Evolutionary conservation across 768 basidiomycete species (phyloP), one percentile per base, ranked within the genome.

Genomic region (Kwoniella dejecticola): DNA sequence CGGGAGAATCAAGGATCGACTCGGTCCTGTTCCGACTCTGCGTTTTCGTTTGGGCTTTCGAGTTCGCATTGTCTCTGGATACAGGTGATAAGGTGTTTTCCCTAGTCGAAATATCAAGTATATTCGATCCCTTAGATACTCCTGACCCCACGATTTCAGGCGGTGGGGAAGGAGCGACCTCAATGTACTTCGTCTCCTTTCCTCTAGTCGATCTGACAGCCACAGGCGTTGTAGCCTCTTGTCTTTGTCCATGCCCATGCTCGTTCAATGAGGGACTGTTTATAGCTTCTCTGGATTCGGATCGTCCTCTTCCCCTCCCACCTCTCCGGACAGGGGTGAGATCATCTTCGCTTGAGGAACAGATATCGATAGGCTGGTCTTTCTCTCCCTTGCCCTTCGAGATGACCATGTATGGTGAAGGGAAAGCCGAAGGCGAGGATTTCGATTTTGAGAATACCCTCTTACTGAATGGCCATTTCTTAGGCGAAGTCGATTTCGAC

Each of bases 381-480:
- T 46, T 55, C 19, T 40, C 21, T 17, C 53, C 52, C n/a, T n/a
- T n/a, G n/a, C n/a, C n/a, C n/a, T n/a, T n/a, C n/a, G n/a, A n/a
- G n/a, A n/a, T n/a, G n/a, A 44, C n/a, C 38, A 2, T 13, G 38
- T 6, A 4, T 31, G 21, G 38, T n/a, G 3, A 7, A 42, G 13
- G 44, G 21, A 57, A 54, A 21, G 50, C 36, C 0, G 62, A 63
- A 36, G 62, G 62, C 15, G 62, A 63, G 1, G 62, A 63, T 50
- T 56, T 63, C 10, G 56, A 53, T 41, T 52, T 63, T 5, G 56
- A 31, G 31, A 53, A 55, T 19, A 52, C 21, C 23, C 61, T 33
- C 52, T 59, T 59, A 4, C 46, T 33, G 33, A 61, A 54, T 1
- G 26, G 30, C 49, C 52, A 49, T 33, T 30, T 21, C 21, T 50